Evolutionary conservation across 1,139 yeast species (phyloP).

Genomic region (Spathaspora sp.): DNA sequence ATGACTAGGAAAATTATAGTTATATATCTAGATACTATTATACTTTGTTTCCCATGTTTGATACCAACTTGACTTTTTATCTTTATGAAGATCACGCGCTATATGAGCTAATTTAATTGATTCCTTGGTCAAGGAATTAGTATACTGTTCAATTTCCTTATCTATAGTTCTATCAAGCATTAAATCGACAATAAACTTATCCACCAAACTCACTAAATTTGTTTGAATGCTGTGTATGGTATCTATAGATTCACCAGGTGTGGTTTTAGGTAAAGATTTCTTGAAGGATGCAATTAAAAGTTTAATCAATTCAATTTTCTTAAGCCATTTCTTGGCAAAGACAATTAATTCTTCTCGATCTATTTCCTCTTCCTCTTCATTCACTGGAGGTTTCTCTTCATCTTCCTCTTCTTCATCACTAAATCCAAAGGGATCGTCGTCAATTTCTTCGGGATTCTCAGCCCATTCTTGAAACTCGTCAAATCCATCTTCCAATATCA

Average conservation of each 20-base stretch:
- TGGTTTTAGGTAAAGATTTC: constrained; percentile 50
- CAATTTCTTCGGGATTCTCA: constrained; percentile 51
- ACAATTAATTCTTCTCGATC: constrained; percentile 29
- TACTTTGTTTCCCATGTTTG: constrained; percentile 49
- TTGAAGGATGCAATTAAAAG: constrained; percentile 53
- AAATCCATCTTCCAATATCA: constrained; percentile 59
- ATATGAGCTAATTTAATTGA: constrained; percentile 32
- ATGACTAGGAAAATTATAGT: constrained; percentile 4
- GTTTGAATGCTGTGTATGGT: constrained; percentile 30
- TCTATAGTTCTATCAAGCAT: constrained; percentile 44
- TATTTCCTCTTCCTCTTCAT: constrained; percentile 17
- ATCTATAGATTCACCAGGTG: constrained; percentile 37
- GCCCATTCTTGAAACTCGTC: constrained; percentile 69
- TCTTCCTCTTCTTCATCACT: constrained; percentile 35
- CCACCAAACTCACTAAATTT: constrained; percentile 36
- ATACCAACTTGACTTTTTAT: constrained; percentile 51
- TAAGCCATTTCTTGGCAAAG: constrained; percentile 49
- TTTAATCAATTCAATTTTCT: constrained; percentile 54
- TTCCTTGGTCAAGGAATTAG: constrained; percentile 25
- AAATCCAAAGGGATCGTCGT: constrained; percentile 44
- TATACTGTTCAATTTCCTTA: constrained; percentile 26
- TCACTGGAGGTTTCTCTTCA: constrained; percentile 19
- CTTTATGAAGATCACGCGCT: constrained; percentile 41
- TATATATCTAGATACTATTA: constrained; percentile 11
- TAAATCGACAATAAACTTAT: constrained; percentile 47